phyloP scores from a whole-genome alignment of 371 early-diverging fungal species.

The Lichtheimia ornata region DNA sequence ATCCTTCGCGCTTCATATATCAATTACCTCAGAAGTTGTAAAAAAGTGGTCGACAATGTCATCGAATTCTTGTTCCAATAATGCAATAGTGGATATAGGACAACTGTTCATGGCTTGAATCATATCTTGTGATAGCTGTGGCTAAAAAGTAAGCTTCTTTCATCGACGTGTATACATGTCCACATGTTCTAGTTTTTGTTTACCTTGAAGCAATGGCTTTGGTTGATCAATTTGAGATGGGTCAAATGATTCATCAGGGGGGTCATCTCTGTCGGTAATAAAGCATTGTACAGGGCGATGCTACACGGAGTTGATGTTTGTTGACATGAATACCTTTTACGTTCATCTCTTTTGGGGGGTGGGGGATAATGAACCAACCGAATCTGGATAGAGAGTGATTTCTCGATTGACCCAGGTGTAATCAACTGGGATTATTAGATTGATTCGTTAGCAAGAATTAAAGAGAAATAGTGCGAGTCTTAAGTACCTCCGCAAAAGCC shows the following conservation, averaged over 20 bases:
- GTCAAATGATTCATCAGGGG: slow-evolving; percentile 12
- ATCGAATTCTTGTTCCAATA: slow-evolving; percentile 5
- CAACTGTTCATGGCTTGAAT: not conserved
- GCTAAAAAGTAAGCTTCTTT: not conserved
- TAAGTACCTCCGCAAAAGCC: slow-evolving; percentile 10
- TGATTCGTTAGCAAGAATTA: not conserved
- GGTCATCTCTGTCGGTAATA: slow-evolving; percentile 19
- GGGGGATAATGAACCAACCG: slow-evolving; percentile 2
- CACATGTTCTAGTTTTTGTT: not conserved
- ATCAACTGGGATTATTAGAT: not conserved
- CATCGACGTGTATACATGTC: not conserved
- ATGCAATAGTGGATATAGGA: not conserved
- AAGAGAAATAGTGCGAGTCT: not conserved
- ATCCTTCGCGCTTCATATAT: too few relatives aligned
- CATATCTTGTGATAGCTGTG: slow-evolving; percentile 1
- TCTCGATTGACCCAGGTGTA: slow-evolving; percentile 5
- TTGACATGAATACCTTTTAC: not conserved
- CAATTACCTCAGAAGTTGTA: slow-evolving; percentile 7
- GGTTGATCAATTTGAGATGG: slow-evolving; percentile 1
- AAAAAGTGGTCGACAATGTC: slow-evolving; percentile 11
- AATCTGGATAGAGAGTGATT: slow-evolving; percentile 11
- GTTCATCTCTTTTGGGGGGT: too few relatives aligned
- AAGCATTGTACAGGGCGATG: slow-evolving; percentile 10
- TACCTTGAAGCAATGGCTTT: slow-evolving; percentile 7
- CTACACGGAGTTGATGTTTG: slow-evolving; percentile 2